phyloP scores from a whole-genome alignment of 1,284 basidiomycete species.

The Ustilago xerochloae region DNA sequence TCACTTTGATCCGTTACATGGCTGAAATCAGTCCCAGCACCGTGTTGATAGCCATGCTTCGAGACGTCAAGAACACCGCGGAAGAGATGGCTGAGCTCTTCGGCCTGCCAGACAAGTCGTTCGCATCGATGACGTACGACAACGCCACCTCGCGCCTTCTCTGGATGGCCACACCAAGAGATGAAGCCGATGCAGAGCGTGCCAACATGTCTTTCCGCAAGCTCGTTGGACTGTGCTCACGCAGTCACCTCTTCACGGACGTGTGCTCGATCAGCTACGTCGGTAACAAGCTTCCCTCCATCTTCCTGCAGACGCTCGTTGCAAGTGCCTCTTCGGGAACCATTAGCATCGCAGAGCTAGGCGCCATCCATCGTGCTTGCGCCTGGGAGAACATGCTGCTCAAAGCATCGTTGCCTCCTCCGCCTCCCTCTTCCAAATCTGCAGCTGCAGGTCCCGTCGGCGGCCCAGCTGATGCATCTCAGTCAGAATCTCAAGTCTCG shows the following conservation, averaged over 20 bases:
- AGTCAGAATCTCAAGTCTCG: slow-evolving; percentile 1
- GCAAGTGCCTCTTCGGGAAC: slow-evolving; percentile 71
- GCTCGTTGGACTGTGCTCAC: slow-evolving; percentile 81
- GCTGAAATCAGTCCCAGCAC: slow-evolving; percentile 84
- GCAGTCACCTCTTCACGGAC: slow-evolving; percentile 85
- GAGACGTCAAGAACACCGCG: slow-evolving; percentile 79
- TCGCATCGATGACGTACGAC: slow-evolving; percentile 36
- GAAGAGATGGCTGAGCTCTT: slow-evolving; percentile 80
- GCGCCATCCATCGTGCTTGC: slow-evolving; percentile 82
- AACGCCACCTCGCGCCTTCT: slow-evolving; percentile 39
- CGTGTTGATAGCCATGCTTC: slow-evolving; percentile 79
- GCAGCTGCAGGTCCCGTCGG: slow-evolving; percentile 15
- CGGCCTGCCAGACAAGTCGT: slow-evolving; percentile 60
- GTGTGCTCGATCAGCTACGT: slow-evolving; percentile 85
- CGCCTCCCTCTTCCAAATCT: slow-evolving; percentile 6
- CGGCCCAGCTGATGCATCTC: slow-evolving; percentile 15
- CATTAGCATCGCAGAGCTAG: slow-evolving; percentile 78
- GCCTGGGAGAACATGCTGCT: slow-evolving; percentile 87
- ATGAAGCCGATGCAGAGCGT: slow-evolving; percentile 69
- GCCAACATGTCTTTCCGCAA: slow-evolving; percentile 80
- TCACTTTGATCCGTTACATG: slow-evolving; percentile 87
- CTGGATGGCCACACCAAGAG: slow-evolving; percentile 33
- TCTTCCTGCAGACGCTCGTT: slow-evolving; percentile 74
- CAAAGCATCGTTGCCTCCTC: slow-evolving; percentile 70
- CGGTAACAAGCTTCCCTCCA: slow-evolving; percentile 80